phyloP scores from a whole-genome alignment of 1,284 basidiomycete species.

The Meira miltonrushii region DNA sequence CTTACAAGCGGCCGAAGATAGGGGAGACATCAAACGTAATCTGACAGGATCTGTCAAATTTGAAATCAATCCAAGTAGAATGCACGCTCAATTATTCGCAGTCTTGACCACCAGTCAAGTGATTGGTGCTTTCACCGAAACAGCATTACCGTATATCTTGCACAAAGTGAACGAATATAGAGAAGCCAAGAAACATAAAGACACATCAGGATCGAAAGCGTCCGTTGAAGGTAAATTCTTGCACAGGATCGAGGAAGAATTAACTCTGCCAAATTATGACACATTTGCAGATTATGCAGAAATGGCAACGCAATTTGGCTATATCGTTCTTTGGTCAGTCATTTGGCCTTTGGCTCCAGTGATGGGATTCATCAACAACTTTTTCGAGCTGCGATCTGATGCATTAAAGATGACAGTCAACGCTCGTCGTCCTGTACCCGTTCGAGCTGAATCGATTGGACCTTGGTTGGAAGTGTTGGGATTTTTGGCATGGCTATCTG shows the following conservation, averaged over 20 bases:
- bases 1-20: constrained; percentile 26
- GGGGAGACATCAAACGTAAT: constrained; percentile 26
- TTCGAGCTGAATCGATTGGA: constrained; percentile 81
- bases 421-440: constrained; percentile 74
- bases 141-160: constrained; percentile 74
- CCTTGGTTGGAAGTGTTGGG: constrained; percentile 81
- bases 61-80: constrained; percentile 59
- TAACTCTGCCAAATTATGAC: constrained; percentile 70
- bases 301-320: constrained; percentile 79
- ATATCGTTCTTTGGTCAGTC: constrained; percentile 57
- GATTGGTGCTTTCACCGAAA: constrained; percentile 73
- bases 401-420: constrained; percentile 91
- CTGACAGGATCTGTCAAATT: constrained; percentile 41
- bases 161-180: constrained; percentile 53
- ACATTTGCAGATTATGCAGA: constrained; percentile 72
- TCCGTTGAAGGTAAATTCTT: constrained; percentile 67
- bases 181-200: constrained; percentile 14
- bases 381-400: constrained; percentile 85
- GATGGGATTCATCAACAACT: constrained; percentile 64
- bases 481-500: constrained; percentile 35
- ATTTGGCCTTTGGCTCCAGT: constrained; percentile 82
- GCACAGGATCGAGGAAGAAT: constrained; percentile 70
- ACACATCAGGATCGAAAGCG: constrained; percentile 11
- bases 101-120: constrained; percentile 88
- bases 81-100: constrained; percentile 90